Base-by-base conservation (phyloP, 495 filamentous ascomycete species). In the Astrothelium subdiscretum region DNA sequence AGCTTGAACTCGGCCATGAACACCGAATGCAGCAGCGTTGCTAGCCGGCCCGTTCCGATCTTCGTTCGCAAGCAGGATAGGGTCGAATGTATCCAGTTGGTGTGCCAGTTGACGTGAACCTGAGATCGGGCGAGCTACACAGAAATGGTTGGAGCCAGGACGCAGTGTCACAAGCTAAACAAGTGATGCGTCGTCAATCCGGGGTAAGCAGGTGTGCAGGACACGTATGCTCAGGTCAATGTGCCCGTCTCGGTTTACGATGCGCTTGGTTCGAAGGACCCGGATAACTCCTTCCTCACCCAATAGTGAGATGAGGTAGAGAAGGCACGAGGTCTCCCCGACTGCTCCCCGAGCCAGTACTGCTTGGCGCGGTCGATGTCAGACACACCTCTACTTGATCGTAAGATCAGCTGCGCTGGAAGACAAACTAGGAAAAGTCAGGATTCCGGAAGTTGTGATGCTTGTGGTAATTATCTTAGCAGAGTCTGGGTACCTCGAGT, bases 1-100 rank as follows among this genome's bases (percentile, higher is more conserved):
- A 77, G 70, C 71, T 74, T 75, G 74, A 69, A 77, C 31, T 75
- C 74, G 58, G 59, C 68, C 64, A 54, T 54, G 48, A 20, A 54
- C 5, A 29, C 26, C 48, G 24, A 29, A 29, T 48, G 42, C 18
- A 27, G 24, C 48, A 29, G 29, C 24, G 48, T 29, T 27, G 26
- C 22, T 29, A 54, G 48, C 48, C 48, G 48, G 48, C n/a, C 48
- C 22, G 24, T 27, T 29, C 48, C 48, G 48, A 27, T 54, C 48
- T 26, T 54, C 22, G 48, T 27, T 26, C 29, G 24, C 43, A 8
- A 54, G 48, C 24, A 24, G 6, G 12, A 15, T 29, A 29, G 20
- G 48, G 12, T 54, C 5, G 48, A 15, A 29, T 8, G 20, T 54
- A 5, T 20, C 48, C 12, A 29, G n/a, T 27, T 27, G 24, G 48